Base-by-base conservation (phyloP, 768 basidiomycete genomes). In the Hypholoma fasciculare region DNA sequence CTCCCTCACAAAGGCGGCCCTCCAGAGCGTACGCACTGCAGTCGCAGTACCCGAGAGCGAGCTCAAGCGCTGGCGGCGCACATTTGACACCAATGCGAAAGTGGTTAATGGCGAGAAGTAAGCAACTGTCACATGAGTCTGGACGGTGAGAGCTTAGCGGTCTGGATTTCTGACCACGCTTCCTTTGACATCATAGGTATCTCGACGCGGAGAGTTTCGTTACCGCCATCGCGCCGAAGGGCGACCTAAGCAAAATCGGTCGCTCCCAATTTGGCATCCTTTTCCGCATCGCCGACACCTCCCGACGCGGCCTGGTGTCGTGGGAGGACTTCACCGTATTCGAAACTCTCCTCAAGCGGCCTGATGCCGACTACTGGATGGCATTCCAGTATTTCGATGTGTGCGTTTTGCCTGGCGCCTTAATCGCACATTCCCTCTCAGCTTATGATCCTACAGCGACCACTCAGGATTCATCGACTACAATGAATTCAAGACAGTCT, bases 261-360 rank as follows among this genome's bases (percentile, higher is more conserved):
- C 88, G 91, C 19, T 84, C 88, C 7, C 95, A 97, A 69, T 98
- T 93, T 69, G 88, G 86, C 39, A 89, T 96, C 58, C 82, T 96
- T 61, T 96, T 96, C 76, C 87, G 87, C 56, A 92, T 96, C 57
- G 94, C 94, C 49, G 94, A 95, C 76, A 77, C 83, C 44, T 83
- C 84, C 44, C 83, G 84, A 69, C 84, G 87, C 62, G 93, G 88
- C 38, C 76, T 90, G 23, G 82, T 96, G 54, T 89, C 90, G 51
- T 98, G 94, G 89, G 94, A 97, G 66, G 97, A 99, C 73, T 99
- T 97, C 65, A 88, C 87, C 6, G 89, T 96, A 61, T 99, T 99
- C 70, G 90, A 98, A 78, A 96, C 94, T 16, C 76, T 92, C 61
- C 76, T 96, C 66, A 94, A 98, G 78, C 82, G 92, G 62, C 93